phyloP scores from a whole-genome alignment of 2,329 filamentous ascomycete species.

The Ophiostoma piceae region DNA sequence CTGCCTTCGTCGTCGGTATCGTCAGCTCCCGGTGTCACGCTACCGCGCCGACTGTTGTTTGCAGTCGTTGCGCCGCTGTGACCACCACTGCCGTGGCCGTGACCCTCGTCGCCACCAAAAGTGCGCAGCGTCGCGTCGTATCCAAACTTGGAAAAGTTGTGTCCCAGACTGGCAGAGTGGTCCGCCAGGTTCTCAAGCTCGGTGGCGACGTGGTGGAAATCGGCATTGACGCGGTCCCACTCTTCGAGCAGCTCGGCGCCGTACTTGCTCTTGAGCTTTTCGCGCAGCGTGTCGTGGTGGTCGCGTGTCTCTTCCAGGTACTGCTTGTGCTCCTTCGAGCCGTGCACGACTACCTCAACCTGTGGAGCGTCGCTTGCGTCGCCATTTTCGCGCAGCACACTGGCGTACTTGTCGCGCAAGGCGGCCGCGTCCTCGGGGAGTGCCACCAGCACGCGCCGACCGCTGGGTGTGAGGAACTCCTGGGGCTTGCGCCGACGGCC shows the following conservation, averaged over 20 bases:
- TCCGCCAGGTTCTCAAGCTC: constrained; percentile 52
- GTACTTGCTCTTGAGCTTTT: constrained; percentile 45
- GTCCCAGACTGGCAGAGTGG: constrained; percentile 46
- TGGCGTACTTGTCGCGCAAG: constrained; percentile 42
- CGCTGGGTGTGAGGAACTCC: constrained; percentile 52
- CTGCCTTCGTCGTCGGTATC: constrained; percentile 26
- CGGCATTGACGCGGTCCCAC: constrained; percentile 50
- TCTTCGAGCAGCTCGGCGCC: constrained; percentile 47
- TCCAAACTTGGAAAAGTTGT: constrained; percentile 59
- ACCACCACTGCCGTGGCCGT: constrained; percentile 14
- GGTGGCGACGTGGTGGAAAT: constrained; percentile 47
- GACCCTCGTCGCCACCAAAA: constrained; percentile 33
- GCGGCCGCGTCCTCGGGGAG: constrained; percentile 50
- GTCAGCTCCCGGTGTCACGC: constrained; percentile 17
- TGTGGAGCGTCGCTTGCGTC: constrained; percentile 31
- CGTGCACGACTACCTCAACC: constrained; percentile 55
- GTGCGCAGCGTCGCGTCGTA: constrained; percentile 55
- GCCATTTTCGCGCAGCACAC: constrained; percentile 25
- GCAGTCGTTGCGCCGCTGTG: not conserved
- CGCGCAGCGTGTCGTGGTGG: constrained; percentile 48
- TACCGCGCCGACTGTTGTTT: constrained; percentile 16
- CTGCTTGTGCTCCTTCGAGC: constrained; percentile 43
- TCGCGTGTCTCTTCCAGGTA: constrained; percentile 47
- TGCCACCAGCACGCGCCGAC: constrained; percentile 52
- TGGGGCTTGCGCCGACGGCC: constrained; percentile 39